Conservation (phyloP, 768 basidiomycete genomes). For the Kwoniella sp. region DNA sequence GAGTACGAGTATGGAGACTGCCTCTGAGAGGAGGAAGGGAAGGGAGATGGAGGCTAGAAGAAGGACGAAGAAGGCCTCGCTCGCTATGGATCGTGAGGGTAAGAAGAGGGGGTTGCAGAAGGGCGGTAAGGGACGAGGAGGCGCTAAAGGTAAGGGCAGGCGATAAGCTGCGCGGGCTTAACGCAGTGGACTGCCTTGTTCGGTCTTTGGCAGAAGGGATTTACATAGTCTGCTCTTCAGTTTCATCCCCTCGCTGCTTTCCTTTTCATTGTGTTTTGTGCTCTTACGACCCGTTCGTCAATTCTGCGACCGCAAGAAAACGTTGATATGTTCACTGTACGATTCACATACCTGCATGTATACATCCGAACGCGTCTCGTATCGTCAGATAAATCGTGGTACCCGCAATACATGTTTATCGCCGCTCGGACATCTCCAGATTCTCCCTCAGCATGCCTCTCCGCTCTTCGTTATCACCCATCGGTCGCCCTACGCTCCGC, state of each 20-base stretch:
- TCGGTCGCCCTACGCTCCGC: not conserved
- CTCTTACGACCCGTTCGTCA: not conserved
- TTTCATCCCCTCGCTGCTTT: too few relatives aligned
- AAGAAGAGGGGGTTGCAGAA: slow-evolving; percentile 18
- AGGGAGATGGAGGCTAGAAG: slow-evolving; percentile 67
- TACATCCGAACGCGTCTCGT: not conserved
- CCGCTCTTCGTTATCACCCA: slow-evolving; percentile 31
- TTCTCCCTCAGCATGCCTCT: slow-evolving; percentile 41
- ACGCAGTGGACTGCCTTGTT: too few relatives aligned
- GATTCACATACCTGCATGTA: not conserved
- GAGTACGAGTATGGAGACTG: slow-evolving; percentile 69
- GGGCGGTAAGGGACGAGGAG: slow-evolving; percentile 27
- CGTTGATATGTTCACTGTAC: not conserved
- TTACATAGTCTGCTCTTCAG: too few relatives aligned
- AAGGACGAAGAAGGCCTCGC: slow-evolving; percentile 71
- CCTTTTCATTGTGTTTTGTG: not conserved
- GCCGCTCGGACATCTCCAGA: slow-evolving; percentile 50
- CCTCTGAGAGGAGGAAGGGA: slow-evolving; percentile 66
- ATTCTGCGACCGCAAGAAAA: not conserved
- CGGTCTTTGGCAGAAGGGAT: too few relatives aligned
- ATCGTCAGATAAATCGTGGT: too few relatives aligned
- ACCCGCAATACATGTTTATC: slow-evolving; percentile 4
- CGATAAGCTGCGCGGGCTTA: not conserved
- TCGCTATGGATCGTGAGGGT: slow-evolving; percentile 64
- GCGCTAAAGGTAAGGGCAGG: slow-evolving; percentile 31